Evolutionary conservation across 2,329 filamentous ascomycete species (phyloP).

Genomic region (Alternaria sp.): DNA sequence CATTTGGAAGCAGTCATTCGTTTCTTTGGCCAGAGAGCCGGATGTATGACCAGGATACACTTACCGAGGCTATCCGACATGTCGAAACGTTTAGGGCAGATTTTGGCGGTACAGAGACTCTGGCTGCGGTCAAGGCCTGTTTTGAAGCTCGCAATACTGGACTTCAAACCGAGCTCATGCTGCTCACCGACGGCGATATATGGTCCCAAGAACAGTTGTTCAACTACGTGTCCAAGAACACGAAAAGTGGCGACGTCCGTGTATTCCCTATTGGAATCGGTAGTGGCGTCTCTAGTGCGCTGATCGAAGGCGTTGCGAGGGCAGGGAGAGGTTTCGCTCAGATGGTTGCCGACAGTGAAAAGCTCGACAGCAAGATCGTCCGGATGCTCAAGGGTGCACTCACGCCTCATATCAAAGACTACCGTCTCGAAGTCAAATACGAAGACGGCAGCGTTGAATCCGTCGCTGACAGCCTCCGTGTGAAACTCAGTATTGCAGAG

Average conservation of each 20-base stretch:
- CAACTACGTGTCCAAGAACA: not conserved
- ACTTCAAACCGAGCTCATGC: slow-evolving; percentile 7
- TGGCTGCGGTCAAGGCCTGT: not conserved
- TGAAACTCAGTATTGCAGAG: not conserved
- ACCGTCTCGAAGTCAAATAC: slow-evolving; percentile 13
- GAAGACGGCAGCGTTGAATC: slow-evolving; percentile 11
- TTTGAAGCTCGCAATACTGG: not conserved
- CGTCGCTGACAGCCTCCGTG: slow-evolving; percentile 4
- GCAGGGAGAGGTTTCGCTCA: slow-evolving; percentile 13
- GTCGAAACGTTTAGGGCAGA: slow-evolving; percentile 3
- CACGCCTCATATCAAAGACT: slow-evolving; percentile 10
- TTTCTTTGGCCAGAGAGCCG: slow-evolving; percentile 9
- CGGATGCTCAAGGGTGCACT: slow-evolving; percentile 18
- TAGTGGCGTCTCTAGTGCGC: slow-evolving; percentile 3
- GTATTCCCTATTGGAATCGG: slow-evolving; percentile 16
- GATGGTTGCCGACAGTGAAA: slow-evolving; percentile 9
- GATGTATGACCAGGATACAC: slow-evolving; percentile 1
- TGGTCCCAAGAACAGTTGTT: slow-evolving; percentile 8
- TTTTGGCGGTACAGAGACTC: slow-evolving; percentile 10
- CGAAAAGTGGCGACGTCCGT: slow-evolving; percentile 1
- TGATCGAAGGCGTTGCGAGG: slow-evolving; percentile 13
- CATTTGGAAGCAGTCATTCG: not conserved
- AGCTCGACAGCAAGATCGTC: slow-evolving; percentile 14
- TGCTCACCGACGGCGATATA: slow-evolving; percentile 15
- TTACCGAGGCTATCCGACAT: not conserved